phyloP scores from a whole-genome alignment of 2,329 filamentous ascomycete genomes.

The Colletotrichum endophyticum region DNA sequence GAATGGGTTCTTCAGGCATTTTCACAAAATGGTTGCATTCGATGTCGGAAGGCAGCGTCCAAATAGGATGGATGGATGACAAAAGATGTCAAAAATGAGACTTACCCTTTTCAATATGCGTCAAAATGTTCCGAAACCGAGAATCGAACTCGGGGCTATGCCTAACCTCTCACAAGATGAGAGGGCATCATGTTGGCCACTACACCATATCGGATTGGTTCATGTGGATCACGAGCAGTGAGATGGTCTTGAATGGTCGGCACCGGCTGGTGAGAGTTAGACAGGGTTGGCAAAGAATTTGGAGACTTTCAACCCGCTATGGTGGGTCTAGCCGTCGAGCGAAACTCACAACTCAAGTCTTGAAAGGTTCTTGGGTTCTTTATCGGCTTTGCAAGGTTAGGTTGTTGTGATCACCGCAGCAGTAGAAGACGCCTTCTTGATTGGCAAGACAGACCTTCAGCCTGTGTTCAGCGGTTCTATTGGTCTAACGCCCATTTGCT shows the following conservation, averaged over 20 bases:
- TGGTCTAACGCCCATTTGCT: not conserved
- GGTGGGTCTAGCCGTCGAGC: not conserved
- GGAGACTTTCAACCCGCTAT: not conserved
- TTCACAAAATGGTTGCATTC: not conserved
- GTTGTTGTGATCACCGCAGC: not conserved
- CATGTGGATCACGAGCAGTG: not conserved
- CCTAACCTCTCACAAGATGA: not conserved
- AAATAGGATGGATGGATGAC: not conserved
- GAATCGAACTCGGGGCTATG: constrained; percentile 2
- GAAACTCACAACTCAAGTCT: not conserved
- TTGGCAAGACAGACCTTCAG: not conserved
- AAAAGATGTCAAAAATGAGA: not conserved
- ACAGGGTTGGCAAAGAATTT: too few relatives aligned
- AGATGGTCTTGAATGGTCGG: not conserved
- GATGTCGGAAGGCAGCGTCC: not conserved
- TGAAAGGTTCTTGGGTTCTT: not conserved
- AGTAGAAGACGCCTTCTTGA: not conserved
- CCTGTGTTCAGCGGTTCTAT: not conserved
- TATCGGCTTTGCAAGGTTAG: accelerated
- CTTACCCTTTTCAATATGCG: not conserved
- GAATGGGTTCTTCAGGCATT: not conserved
- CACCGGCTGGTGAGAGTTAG: accelerated
- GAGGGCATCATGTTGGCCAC: not conserved
- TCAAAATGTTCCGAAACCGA: not conserved
- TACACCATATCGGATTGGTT: not conserved